These are phyloP conservation scores for Suhomyces kilbournensis DNA, from an alignment of 805 yeast genomes.

Conservation along the genomic window DNA sequence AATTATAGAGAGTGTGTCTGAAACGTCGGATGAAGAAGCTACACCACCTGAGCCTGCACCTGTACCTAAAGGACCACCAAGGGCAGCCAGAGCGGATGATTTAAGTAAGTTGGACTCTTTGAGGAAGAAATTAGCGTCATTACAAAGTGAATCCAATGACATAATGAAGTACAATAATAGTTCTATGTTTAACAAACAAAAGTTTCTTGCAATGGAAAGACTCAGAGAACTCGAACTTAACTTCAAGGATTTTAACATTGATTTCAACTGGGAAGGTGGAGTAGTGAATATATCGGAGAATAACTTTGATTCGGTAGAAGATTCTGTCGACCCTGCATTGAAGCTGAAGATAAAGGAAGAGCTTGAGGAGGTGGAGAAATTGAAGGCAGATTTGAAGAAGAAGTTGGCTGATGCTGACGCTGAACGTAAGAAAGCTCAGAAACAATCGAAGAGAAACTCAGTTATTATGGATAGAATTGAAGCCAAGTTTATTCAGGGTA, in stretches of 20 bases:
- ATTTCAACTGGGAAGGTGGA: constrained; percentile 33
- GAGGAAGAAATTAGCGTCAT: constrained; percentile 53
- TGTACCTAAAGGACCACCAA: constrained; percentile 31
- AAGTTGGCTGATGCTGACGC: constrained; percentile 29
- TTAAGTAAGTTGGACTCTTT: constrained; percentile 52
- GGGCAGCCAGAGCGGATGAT: constrained; percentile 49
- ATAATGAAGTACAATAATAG: constrained; percentile 66
- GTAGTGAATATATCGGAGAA: constrained; percentile 11
- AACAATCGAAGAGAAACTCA: constrained; percentile 11
- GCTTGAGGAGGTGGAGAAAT: constrained; percentile 39
- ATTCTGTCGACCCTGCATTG: constrained; percentile 30
- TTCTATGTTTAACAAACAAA: constrained; percentile 58
- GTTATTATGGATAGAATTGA: constrained; percentile 34
- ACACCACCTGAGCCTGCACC: constrained; percentile 14
- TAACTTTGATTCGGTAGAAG: constrained; percentile 12
- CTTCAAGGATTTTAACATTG: constrained; percentile 63
- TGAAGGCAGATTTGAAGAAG: constrained; percentile 38
- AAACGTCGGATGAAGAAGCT: constrained; percentile 16
- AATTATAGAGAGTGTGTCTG: constrained; percentile 13
- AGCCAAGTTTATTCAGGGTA: constrained; percentile 45
- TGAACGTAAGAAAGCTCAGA: constrained; percentile 4
- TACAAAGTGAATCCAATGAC: constrained; percentile 75
- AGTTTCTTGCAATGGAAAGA: constrained; percentile 65
- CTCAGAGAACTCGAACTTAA: constrained; percentile 64
- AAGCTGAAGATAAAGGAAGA: constrained; percentile 40